Conservation (phyloP, 2,329 filamentous ascomycete genomes). For the Diaporthe sp. region DNA sequence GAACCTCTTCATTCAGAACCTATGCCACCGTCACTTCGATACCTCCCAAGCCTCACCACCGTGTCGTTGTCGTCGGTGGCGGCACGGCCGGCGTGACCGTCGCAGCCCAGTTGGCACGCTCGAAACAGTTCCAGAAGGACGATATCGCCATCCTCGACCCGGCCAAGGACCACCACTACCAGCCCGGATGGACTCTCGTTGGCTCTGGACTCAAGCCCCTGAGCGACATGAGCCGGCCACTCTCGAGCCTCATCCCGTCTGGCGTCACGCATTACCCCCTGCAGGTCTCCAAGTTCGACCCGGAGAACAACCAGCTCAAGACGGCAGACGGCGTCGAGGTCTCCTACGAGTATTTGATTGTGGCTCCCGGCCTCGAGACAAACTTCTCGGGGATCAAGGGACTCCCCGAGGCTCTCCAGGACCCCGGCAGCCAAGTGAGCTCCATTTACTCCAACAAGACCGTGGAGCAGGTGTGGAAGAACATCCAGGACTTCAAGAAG, state of each 20-base stretch:
- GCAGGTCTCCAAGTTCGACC: conserved; percentile 52
- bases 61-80: conserved; percentile 45
- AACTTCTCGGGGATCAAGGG: conserved; percentile 54
- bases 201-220: conserved; percentile 52
- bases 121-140: conserved; percentile 48
- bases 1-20: conserved; percentile 29
- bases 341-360: conserved; percentile 55
- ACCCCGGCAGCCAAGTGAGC: conserved; percentile 52
- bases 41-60: conserved; percentile 44
- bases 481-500: conserved; percentile 53
- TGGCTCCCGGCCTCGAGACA: conserved; percentile 54
- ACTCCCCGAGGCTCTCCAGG: conserved; percentile 51
- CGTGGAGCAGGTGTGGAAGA: conserved; percentile 53
- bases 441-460: conserved; percentile 55
- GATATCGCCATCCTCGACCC: conserved; percentile 55
- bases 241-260: conserved; percentile 50
- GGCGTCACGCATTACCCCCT: conserved; percentile 54
- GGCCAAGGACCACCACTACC: conserved; percentile 52
- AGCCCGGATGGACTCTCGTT: conserved; percentile 56
- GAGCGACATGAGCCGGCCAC: conserved; percentile 47
- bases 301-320: conserved; percentile 53
- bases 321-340: conserved; percentile 53
- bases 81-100: conserved; percentile 45
- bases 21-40: conserved; percentile 41
- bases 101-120: conserved; percentile 43